Base-by-base conservation (phyloP, 2,329 filamentous ascomycete genomes). In the Nakataea oryzae region DNA sequence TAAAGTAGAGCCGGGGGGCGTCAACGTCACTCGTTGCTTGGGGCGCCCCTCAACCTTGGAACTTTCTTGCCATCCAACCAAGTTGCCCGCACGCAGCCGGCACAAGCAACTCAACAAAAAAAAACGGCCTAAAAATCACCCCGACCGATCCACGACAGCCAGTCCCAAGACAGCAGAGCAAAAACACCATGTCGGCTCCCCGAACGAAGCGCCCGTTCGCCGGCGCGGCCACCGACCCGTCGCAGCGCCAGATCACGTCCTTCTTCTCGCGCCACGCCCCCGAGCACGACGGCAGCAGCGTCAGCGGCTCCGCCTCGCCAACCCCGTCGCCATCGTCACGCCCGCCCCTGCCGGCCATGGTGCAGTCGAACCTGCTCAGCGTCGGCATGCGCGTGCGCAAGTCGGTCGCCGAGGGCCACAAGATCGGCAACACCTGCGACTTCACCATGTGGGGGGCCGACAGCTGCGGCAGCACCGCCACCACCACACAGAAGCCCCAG, bases 371-470 rank as follows among this genome's bases (percentile, higher is more conserved):
- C 65, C 86, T 97, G n/a, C 80, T 97, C 55, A 90, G 83, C 69
- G 93, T 97, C 66, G 93, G 93, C 69, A 97, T 97, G 92, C 88
- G 93, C 28, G 83, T 97, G 60, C 89, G 93, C 71, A 97, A 97
- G 77, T 90, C 90, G 13, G 89, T 97, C 9, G 89, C 91, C 0
- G 93, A 97, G 72, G 93, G 93, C 64, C 97, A 97, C 81, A 96
- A 96, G 78, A 96, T 90, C 1, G 83, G 83, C 62, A 73, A 72
- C 65, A 69, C 71, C 61, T 76, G 79, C 70, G 74, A 72, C 64
- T 85, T 84, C 70, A 76, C 79, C 58, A 74, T 86, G 27, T 85
- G 81, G 74, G 62, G 56, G 47, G 30, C 28, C 13, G 34, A 26
- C 55, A 58, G 54, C 21, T n/a, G 26, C 21, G n/a, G 57, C 58